Evolutionary conservation across 768 basidiomycete species (phyloP).

Genomic region (Boletus sp.): DNA sequence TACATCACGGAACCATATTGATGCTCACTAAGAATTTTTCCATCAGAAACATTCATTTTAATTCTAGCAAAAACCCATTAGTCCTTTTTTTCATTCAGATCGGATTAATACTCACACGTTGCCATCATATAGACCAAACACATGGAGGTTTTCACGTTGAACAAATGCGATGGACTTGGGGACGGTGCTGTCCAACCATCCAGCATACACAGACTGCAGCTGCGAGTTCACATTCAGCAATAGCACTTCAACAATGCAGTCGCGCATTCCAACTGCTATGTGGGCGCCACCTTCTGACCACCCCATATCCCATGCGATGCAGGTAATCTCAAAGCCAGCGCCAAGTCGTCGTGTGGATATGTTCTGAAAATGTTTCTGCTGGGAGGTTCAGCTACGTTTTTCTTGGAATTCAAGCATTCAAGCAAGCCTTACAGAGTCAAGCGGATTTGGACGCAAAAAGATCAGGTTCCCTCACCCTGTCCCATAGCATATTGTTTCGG

Average conservation of each 20-base stretch:
- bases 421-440: constrained; percentile 8
- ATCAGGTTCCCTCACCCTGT: constrained; percentile 3
- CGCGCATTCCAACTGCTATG: constrained; percentile 1
- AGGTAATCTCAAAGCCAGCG: constrained; percentile 7
- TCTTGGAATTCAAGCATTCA: background rate
- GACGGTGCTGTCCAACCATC: background rate
- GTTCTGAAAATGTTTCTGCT: constrained; percentile 4
- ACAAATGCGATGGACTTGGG: constrained; percentile 3
- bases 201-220: background rate
- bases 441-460: background rate
- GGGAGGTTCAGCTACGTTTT: background rate
- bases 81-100: no score
- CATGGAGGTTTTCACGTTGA: background rate
- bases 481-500: constrained; percentile 9
- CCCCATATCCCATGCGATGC: background rate
- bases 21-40: constrained; percentile 1
- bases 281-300: background rate
- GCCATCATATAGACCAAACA: constrained; percentile 7
- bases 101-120: constrained; percentile 7
- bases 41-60: background rate
- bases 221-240: background rate
- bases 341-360: constrained; percentile 5
- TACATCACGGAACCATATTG: constrained; percentile 7
- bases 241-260: constrained; percentile 1
- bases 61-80: background rate